Evolutionary conservation across 2,329 filamentous ascomycete species (phyloP).

Genomic region (Aureobasidium sp.): DNA sequence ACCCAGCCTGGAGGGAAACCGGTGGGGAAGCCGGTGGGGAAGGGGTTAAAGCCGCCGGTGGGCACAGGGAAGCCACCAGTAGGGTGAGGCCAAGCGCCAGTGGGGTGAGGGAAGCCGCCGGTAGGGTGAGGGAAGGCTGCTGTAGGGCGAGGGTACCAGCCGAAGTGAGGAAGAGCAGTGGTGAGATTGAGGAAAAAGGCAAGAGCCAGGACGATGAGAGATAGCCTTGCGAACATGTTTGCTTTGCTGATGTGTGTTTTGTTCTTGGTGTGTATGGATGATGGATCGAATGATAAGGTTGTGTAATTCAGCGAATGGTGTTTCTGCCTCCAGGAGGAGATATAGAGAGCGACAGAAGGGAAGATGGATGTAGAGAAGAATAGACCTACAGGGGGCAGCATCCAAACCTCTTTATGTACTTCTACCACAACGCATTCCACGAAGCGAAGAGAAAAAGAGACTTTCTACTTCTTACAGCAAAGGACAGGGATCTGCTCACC

Average conservation of each 20-base stretch:
- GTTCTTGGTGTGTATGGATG: background rate
- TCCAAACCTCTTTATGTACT: slow-evolving; percentile 2
- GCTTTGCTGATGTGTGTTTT: background rate
- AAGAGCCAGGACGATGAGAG: slow-evolving; percentile 5
- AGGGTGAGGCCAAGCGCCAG: background rate
- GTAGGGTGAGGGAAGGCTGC: slow-evolving; percentile 3
- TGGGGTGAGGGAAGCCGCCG: background rate
- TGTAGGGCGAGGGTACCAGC: background rate
- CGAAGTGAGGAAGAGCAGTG: slow-evolving; percentile 2
- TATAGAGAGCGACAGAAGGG: background rate
- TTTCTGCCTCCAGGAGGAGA: background rate
- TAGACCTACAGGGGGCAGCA: background rate
- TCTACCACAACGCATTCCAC: background rate
- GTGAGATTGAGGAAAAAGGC: slow-evolving; percentile 3
- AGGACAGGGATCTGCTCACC: background rate
- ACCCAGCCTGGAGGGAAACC: slow-evolving; percentile 12
- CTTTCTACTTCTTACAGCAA: background rate
- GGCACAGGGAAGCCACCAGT: slow-evolving; percentile 8
- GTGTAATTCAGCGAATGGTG: background rate
- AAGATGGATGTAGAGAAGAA: background rate
- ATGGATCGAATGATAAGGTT: background rate
- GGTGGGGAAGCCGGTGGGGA: background rate
- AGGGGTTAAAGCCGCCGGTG: background rate
- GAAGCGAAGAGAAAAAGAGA: background rate
- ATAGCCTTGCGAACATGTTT: slow-evolving; percentile 7